A percentile compares a stretch with the other conserved stretches of the same genome.
Conservation (phyloP, 2,329 filamentous ascomycete species). For the Trichoderma atrobrunneum region DNA sequence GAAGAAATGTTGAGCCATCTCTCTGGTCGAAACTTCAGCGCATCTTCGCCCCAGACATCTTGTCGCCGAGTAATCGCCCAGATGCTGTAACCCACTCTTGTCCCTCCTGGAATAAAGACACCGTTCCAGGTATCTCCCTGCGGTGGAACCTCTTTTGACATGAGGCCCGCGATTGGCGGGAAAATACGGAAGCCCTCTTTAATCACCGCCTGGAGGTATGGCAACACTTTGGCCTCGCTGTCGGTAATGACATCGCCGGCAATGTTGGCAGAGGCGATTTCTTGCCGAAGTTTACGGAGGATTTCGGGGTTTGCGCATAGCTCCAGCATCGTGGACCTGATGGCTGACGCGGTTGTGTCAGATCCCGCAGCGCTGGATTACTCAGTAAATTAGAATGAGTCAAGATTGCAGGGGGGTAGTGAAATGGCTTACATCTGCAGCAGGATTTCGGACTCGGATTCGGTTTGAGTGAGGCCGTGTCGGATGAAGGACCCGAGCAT, state of each 20-base stretch:
- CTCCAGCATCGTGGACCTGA: conserved; percentile 52
- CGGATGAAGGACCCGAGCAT: conserved; percentile 49
- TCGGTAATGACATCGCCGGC: conserved; percentile 31
- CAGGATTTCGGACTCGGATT: conserved; percentile 45
- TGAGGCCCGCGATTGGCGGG: conserved; percentile 36
- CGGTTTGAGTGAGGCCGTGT: conserved; percentile 37
- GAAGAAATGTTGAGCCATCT: conserved; percentile 37
- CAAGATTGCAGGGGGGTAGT: background rate
- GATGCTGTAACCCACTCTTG: conserved; percentile 33
- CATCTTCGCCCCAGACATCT: conserved; percentile 37
- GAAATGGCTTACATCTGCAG: conserved; percentile 33
- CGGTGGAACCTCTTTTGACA: conserved; percentile 35
- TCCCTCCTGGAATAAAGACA: conserved; percentile 33
- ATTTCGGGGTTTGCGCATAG: conserved; percentile 50
- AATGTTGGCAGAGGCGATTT: conserved; percentile 23
- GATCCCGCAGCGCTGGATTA: conserved; percentile 49
- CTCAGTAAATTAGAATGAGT: background rate
- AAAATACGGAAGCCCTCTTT: conserved; percentile 44
- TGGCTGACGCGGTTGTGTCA: conserved; percentile 55
- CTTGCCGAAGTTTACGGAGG: conserved; percentile 41
- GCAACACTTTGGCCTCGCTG: conserved; percentile 35
- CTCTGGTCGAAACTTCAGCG: conserved; percentile 35
- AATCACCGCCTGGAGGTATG: conserved; percentile 49
- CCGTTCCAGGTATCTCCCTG: conserved; percentile 35
- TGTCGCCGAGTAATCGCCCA: conserved; percentile 36